phyloP scores from a whole-genome alignment of 768 basidiomycete genomes.

The Cyathus striatus region DNA sequence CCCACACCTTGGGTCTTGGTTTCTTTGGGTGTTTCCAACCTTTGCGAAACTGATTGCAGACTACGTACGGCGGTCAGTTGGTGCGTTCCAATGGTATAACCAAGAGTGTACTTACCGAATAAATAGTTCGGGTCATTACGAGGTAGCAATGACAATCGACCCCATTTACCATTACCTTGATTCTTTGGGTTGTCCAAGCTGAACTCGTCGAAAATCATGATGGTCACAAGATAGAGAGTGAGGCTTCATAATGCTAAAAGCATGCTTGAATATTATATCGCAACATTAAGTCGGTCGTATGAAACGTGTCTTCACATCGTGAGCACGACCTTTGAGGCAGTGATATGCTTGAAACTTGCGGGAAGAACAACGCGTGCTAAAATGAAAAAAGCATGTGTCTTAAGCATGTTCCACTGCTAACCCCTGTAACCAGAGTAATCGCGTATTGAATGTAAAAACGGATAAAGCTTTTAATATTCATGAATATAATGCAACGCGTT shows the following conservation, averaged over 20 bases:
- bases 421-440: too few species aligned
- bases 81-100: too few species aligned
- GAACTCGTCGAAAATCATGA: slow-evolving; percentile 32
- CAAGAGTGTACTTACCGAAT: slow-evolving; percentile 34
- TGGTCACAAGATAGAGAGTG: background rate
- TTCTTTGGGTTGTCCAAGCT: slow-evolving; percentile 37
- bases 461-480: too few species aligned
- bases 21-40: slow-evolving; percentile 58
- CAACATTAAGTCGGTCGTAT: background rate
- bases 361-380: too few species aligned
- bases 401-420: too few species aligned
- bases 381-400: too few species aligned
- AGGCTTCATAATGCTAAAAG: background rate
- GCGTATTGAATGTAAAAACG: too few species aligned
- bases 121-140: slow-evolving; percentile 26
- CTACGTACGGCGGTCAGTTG: slow-evolving; percentile 30
- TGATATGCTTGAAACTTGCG: too few species aligned
- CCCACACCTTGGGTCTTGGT: slow-evolving; percentile 38
- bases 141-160: slow-evolving; percentile 36
- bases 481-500: too few species aligned
- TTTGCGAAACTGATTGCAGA: slow-evolving; percentile 41
- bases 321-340: too few species aligned
- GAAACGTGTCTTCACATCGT: too few species aligned
- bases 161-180: slow-evolving; percentile 32
- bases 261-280: background rate